Conservation (phyloP, 1,284 basidiomycete genomes). For the Flammula alnicola region DNA sequence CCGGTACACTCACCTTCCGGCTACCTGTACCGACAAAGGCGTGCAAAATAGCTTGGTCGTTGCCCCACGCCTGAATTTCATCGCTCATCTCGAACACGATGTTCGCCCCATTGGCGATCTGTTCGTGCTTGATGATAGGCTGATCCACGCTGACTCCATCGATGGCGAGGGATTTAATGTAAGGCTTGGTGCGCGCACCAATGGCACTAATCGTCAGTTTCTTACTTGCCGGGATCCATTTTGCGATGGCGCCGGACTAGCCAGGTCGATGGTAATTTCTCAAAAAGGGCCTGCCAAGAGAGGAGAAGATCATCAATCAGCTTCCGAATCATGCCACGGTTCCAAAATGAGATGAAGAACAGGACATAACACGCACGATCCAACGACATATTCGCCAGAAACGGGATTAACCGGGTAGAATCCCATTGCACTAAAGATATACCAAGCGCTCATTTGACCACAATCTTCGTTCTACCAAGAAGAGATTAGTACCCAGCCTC, state of each 20-base stretch:
- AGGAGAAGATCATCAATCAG: neutral
- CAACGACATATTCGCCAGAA: constrained; percentile 73
- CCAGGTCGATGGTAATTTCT: constrained; percentile 60
- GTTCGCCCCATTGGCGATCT: constrained; percentile 59
- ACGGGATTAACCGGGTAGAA: constrained; percentile 89
- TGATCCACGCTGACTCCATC: constrained; percentile 46
- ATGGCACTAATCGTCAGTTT: constrained; percentile 54
- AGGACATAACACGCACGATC: constrained; percentile 53
- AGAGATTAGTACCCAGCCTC: neutral
- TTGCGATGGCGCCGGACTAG: constrained; percentile 26
- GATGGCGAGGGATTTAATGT: constrained; percentile 60
- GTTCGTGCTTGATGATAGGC: constrained; percentile 60
- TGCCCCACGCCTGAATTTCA: constrained; percentile 40
- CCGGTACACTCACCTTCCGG: constrained; percentile 4
- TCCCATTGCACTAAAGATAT: constrained; percentile 80
- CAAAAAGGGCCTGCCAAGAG: constrained; percentile 63
- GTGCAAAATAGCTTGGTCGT: constrained; percentile 15
- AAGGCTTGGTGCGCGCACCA: constrained; percentile 60
- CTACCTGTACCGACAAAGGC: neutral
- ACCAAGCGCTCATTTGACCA: constrained; percentile 91
- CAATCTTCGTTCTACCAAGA: constrained; percentile 81
- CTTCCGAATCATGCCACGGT: no score
- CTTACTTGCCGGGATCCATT: constrained; percentile 20
- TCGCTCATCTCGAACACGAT: constrained; percentile 72
- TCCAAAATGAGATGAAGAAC: no score